Percentiles rank a stretch among this genome's conserved stretches.
Conservation (phyloP, 1,139 yeast species). For the Suhomyces bokatorum region DNA sequence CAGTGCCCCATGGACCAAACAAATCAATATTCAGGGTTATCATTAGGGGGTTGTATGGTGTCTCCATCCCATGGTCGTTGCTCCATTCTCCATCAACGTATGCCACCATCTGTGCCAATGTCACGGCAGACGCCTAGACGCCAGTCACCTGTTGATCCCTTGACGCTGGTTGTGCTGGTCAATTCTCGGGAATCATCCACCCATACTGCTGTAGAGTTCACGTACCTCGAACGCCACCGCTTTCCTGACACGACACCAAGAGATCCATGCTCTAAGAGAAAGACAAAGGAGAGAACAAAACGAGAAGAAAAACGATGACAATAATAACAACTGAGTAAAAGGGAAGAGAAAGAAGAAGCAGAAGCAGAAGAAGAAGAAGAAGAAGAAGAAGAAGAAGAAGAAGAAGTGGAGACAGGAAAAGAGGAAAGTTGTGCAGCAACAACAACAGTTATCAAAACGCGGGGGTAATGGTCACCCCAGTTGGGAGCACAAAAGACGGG, state of each 20-base stretch:
- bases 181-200: neutral
- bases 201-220: conserved; percentile 4
- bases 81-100: no score
- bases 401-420: neutral
- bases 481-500: neutral
- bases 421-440: neutral
- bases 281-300: neutral
- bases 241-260: conserved; percentile 22
- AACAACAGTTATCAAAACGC: neutral
- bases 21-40: no score
- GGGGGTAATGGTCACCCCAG: neutral
- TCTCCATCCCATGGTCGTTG: no score
- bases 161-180: no score
- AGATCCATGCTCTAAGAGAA: conserved; percentile 18
- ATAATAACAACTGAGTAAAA: neutral
- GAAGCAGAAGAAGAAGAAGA: no score
- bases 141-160: no score
- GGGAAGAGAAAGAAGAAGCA: neutral
- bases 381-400: no score
- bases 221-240: conserved; percentile 28
- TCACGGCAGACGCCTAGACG: no score
- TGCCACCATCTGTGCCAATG: no score
- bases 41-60: no score
- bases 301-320: neutral
- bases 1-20: no score